phyloP scores from a whole-genome alignment of 306 rosid genomes.

The Cucumis cinereus region DNA sequence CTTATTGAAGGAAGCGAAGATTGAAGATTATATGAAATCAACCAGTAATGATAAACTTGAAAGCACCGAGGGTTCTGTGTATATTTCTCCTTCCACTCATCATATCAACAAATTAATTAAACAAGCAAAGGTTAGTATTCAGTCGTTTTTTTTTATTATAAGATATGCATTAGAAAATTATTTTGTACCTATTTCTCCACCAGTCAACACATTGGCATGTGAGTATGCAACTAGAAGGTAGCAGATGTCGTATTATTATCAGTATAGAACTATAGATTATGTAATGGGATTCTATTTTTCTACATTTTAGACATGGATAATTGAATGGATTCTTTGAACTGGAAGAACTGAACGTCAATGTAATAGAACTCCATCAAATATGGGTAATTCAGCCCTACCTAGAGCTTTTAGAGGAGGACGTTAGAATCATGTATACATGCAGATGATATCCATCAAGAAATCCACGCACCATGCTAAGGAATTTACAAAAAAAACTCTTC shows the following conservation, averaged over 20 bases:
- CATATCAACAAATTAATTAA: slow-evolving; percentile 34
- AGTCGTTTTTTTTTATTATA: not conserved
- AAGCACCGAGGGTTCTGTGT: slow-evolving; percentile 22
- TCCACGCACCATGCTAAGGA: not conserved
- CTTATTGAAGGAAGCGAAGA: slow-evolving; percentile 31
- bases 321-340: not conserved
- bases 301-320: not conserved
- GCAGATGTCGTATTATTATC: not conserved
- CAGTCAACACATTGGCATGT: not conserved
- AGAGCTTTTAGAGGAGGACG: not conserved
- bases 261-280: not conserved
- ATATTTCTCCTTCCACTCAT: slow-evolving; percentile 27
- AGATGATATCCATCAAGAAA: not conserved
- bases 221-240: not conserved
- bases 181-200: not conserved
- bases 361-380: not conserved
- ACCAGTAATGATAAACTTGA: slow-evolving; percentile 28
- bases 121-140: slow-evolving; percentile 36
- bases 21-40: slow-evolving; percentile 30
- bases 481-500: not conserved
- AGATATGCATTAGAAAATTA: not conserved
- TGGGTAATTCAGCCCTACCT: not conserved
- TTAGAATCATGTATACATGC: not conserved
- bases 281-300: not conserved
- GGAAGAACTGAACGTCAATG: not conserved